These are phyloP conservation scores for Schwanniomyces vanrijiae DNA, from an alignment of 805 yeast species.

Conservation along the genomic window DNA sequence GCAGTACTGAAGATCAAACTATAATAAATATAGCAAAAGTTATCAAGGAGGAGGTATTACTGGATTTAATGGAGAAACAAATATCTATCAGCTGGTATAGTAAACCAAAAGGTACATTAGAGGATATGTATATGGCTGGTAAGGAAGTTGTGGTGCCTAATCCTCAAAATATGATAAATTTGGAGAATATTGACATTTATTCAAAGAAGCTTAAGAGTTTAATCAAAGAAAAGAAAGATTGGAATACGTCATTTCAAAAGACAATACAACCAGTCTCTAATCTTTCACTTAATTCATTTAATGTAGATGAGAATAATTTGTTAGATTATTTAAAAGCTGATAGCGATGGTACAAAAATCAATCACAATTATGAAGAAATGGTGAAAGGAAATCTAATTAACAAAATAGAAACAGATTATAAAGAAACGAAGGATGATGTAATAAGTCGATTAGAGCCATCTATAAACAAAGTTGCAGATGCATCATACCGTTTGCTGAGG, in stretches of 20 bases:
- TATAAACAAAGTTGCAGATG: slow-evolving; percentile 39
- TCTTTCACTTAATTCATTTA: slow-evolving; percentile 8
- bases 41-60: slow-evolving; percentile 61
- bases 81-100: slow-evolving; percentile 72
- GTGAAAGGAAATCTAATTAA: slow-evolving; percentile 13
- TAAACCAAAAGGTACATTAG: slow-evolving; percentile 23
- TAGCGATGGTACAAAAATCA: neutral
- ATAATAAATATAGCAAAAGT: slow-evolving; percentile 56
- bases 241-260: slow-evolving; percentile 38
- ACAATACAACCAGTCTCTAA: slow-evolving; percentile 15
- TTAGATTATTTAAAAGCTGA: slow-evolving; percentile 16
- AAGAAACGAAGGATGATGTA: slow-evolving; percentile 12
- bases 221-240: slow-evolving; percentile 45
- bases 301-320: slow-evolving; percentile 17
- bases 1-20: slow-evolving; percentile 37
- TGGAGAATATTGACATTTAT: slow-evolving; percentile 46
- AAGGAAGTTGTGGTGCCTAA: slow-evolving; percentile 50
- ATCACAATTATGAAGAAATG: slow-evolving; percentile 8
- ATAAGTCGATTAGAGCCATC: slow-evolving; percentile 20
- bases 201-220: slow-evolving; percentile 44
- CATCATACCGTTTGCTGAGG: slow-evolving; percentile 27
- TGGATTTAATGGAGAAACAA: slow-evolving; percentile 58
- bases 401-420: slow-evolving; percentile 9
- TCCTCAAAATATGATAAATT: slow-evolving; percentile 56
- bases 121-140: slow-evolving; percentile 17